A percentile compares a stretch with the other conserved stretches of the same genome.
These are phyloP conservation scores for Salix brachista DNA, from an alignment of 345 rosid genomes.

Conservation along the genomic window DNA sequence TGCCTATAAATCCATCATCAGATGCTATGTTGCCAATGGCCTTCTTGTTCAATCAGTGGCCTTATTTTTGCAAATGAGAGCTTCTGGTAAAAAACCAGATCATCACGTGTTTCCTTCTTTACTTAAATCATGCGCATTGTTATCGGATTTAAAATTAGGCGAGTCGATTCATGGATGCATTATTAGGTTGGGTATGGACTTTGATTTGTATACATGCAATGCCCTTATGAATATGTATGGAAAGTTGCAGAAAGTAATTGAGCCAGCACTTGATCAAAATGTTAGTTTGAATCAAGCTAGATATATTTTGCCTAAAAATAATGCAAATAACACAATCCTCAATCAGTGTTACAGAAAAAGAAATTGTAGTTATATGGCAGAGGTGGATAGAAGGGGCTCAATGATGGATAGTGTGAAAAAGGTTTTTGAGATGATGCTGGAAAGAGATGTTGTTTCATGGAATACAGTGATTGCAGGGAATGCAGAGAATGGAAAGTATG, in stretches of 20 bases:
- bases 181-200: conserved; percentile 55
- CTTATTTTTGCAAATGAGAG: conserved; percentile 53
- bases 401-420: conserved; percentile 41
- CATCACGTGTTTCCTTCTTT: conserved; percentile 70
- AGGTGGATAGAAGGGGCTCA: neutral
- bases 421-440: conserved; percentile 69
- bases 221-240: conserved; percentile 88
- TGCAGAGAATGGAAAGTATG: conserved; percentile 61
- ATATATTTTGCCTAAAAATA: neutral
- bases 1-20: conserved; percentile 74
- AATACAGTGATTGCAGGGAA: conserved; percentile 70
- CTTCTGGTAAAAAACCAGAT: conserved; percentile 54
- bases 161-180: conserved; percentile 72
- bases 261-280: neutral
- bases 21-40: conserved; percentile 52
- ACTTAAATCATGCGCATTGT: conserved; percentile 53
- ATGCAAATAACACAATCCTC: neutral
- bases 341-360: neutral
- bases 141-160: conserved; percentile 54
- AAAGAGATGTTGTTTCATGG: conserved; percentile 77
- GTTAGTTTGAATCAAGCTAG: neutral
- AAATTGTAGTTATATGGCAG: neutral
- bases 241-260: conserved; percentile 33
- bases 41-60: conserved; percentile 40
- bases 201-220: conserved; percentile 67